Evolutionary conservation across 805 yeast species (phyloP), one percentile per base, ranked within the genome.

Genomic region (Yueomyces sinensis): DNA sequence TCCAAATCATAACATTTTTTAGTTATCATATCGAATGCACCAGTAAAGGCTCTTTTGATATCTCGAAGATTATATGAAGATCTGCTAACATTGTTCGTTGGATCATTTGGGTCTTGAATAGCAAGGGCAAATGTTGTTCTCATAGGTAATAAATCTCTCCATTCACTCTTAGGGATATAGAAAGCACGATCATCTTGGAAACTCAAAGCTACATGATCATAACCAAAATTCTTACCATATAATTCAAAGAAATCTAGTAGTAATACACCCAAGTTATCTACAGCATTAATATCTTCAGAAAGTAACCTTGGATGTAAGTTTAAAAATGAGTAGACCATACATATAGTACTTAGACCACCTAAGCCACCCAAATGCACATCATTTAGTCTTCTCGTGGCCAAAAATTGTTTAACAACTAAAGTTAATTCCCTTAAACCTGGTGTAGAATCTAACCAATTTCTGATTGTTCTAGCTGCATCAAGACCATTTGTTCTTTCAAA

Each of bases 311-410:
- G 95, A 53, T 89, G 97, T 41, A 81, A 61, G 44, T 65, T 70
- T 41, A 87, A 57, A 49, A 87, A 86, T 14, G 89, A 75, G 46
- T 76, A 76, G 14, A 81, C 84, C 50, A 91, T 50, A 47, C 95
- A 86, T 30, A 87, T 83, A n/a, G 83, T 82, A 6, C 95, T 74
- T 53, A 79, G 89, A 0, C 97, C 97, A 29, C 98, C 97, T 5
- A 89, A 61, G 0, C 97, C 97, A 34, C 98, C 98, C 17, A 76
- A 76, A 46, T 81, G 93, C 13, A 89, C 97, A 42, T 82, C 80
- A 48, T 86, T 84, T 40, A 87, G 62, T 38, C 68, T 72, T 47
- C 96, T 65, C 2, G 83, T 74, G 23, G 84, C 65, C 33, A 89
- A 63, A 49, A 87, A 89, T 51, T 82, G 95, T 56, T 91, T 87